Evolutionary conservation across 208 protist species (phyloP), one percentile per base, ranked within the genome.

Genomic region (Leishmania braziliensis): DNA sequence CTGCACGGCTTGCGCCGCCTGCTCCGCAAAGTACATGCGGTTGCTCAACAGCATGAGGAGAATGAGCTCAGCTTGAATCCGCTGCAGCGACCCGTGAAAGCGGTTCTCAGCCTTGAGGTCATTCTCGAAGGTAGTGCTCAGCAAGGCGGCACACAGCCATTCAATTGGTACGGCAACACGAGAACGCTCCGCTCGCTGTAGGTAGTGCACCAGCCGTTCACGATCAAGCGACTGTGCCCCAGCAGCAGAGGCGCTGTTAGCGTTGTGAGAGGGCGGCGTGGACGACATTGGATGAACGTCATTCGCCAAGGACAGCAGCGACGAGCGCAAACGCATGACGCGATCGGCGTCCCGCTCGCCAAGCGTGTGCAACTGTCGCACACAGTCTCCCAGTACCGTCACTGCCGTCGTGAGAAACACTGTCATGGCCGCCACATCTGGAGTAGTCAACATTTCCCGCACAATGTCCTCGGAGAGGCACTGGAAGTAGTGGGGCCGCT

Each of bases 91-190:
- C 29, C 86, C 79, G 69, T 96, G 86, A 82, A 91, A 95, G 9
- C 87, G 89, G 84, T 98, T 98, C 53, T 91, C 78, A 36, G 78
- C 72, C 23, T 33, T 56, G n/a, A 98, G 70, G 78, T 98, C 95
- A 0, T 58, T 39, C 65, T 83, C 84, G 36, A 92, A 76, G 36
- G 79, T 81, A 26, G 87, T 90, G 78, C 91, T 95, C 39, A 96
- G 80, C 65, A 95, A 82, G 0, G 77, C 80, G 8, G 90, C 82
- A 39, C 87, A 89, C 1, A 96, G 82, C 89, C 89, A 95, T 75
- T 94, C 91, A 26, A 94, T 72, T 18, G 88, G 78, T 14, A 93
- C 84, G 18, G 83, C 73, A 43, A 78, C 81, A 36, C 78, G 86
- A 23, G 70, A 81, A 3, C 84, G 78, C 48, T 87, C 73, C 16